Conservation (phyloP, 2,329 filamentous ascomycete species). For the Gyromitra esculenta region DNA sequence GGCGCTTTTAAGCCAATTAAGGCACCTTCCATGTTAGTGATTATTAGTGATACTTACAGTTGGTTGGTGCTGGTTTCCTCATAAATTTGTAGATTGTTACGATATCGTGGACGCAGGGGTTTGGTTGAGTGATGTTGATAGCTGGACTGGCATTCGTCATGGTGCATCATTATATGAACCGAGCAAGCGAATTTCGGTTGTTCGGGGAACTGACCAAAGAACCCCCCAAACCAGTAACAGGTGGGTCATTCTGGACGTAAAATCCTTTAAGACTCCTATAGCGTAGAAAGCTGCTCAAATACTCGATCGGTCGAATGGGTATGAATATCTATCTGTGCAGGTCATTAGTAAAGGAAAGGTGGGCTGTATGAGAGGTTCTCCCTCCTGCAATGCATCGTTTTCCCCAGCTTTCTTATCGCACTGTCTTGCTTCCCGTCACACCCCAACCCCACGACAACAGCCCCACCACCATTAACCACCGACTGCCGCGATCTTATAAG, state of each 20-base stretch:
- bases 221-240: not conserved
- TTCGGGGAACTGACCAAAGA: not conserved
- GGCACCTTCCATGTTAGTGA: not conserved
- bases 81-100: not conserved
- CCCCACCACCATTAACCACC: conserved; percentile 33
- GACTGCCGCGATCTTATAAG: not conserved
- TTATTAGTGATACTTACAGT: not conserved
- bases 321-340: not conserved
- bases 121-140: not conserved
- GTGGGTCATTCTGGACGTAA: not conserved
- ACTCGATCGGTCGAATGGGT: not conserved
- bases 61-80: not conserved
- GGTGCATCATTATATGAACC: not conserved
- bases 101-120: conserved; percentile 4
- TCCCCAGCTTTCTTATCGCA: conserved; percentile 26
- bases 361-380: not conserved
- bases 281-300: not conserved
- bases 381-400: conserved; percentile 5
- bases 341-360: not conserved
- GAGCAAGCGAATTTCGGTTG: not conserved
- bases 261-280: not conserved
- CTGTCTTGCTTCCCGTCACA: conserved; percentile 1
- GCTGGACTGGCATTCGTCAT: not conserved
- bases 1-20: not conserved
- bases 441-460: conserved; percentile 28